Conservation (phyloP, 1,284 basidiomycete species). For the Naganishia liquefaciens region DNA sequence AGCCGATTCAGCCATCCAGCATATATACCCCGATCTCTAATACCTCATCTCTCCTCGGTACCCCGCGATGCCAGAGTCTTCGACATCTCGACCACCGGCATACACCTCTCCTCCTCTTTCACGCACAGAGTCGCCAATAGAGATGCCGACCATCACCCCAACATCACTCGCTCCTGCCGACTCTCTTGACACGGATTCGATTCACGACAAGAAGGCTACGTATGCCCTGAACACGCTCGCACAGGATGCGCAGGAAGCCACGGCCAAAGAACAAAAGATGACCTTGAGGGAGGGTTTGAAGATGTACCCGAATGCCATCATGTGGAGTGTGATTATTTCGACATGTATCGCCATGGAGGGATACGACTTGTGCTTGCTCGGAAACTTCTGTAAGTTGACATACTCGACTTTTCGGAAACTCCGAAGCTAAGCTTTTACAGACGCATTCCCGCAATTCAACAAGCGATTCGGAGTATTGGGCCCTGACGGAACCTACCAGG, state of each 20-base stretch:
- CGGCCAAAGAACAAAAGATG: slow-evolving; percentile 53
- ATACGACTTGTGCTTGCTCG: slow-evolving; percentile 48
- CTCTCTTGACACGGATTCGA: slow-evolving; percentile 6
- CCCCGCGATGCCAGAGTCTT: slow-evolving; percentile 5
- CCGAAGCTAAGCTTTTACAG: slow-evolving; percentile 29
- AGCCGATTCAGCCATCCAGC: too few species aligned
- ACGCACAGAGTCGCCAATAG: slow-evolving; percentile 12
- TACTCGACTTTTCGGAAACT: background rate
- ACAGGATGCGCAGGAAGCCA: slow-evolving; percentile 33
- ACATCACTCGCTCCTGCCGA: slow-evolving; percentile 1
- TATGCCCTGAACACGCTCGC: slow-evolving; percentile 19
- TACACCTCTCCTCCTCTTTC: background rate
- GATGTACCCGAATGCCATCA: slow-evolving; percentile 56
- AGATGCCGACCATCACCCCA: slow-evolving; percentile 2
- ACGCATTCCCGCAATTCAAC: slow-evolving; percentile 51
- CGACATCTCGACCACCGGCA: background rate
- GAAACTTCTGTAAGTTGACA: slow-evolving; percentile 44
- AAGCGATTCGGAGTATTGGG: slow-evolving; percentile 46
- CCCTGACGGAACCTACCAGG: slow-evolving; percentile 49
- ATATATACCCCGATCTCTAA: too few species aligned
- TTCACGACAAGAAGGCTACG: slow-evolving; percentile 2
- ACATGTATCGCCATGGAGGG: slow-evolving; percentile 58
- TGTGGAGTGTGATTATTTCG: slow-evolving; percentile 55
- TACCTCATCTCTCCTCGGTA: background rate
- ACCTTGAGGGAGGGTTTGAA: slow-evolving; percentile 46